These are phyloP conservation scores for Coniella lustricola DNA, from an alignment of 2,329 filamentous ascomycete species.

Conservation along the genomic window DNA sequence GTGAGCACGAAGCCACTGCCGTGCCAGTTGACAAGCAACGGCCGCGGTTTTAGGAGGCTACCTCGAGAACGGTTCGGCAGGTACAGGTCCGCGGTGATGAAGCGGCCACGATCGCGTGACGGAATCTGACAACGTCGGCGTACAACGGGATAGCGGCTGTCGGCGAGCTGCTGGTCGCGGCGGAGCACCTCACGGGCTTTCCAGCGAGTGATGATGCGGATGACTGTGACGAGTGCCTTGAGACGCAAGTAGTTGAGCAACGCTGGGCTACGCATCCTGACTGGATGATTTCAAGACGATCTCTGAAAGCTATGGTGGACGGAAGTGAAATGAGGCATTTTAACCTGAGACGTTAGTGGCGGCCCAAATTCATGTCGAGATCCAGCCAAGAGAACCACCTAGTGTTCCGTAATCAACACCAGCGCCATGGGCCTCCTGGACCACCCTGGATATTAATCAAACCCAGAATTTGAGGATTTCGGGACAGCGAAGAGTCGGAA, in stretches of 20 bases:
- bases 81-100: slow-evolving; percentile 26
- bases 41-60: not conserved
- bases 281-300: too few species aligned
- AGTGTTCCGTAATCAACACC: too few species aligned
- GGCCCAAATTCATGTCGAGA: too few species aligned
- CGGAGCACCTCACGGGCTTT: not conserved
- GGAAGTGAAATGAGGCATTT: too few species aligned
- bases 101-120: slow-evolving; percentile 22
- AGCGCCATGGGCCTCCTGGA: too few species aligned
- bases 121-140: slow-evolving; percentile 19
- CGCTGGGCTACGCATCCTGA: not conserved
- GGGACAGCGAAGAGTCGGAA: too few species aligned
- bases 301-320: too few species aligned
- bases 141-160: not conserved
- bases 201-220: not conserved
- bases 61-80: slow-evolving; percentile 3
- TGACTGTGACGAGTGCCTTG: not conserved
- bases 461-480: too few species aligned
- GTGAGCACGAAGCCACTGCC: slow-evolving; percentile 6
- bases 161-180: not conserved
- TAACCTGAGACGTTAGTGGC: too few species aligned
- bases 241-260: not conserved
- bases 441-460: too few species aligned
- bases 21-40: slow-evolving; percentile 4
- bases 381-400: too few species aligned